Base-by-base conservation (phyloP, 352 stramenopile genomes). In the Globisporangium camurandrum region DNA sequence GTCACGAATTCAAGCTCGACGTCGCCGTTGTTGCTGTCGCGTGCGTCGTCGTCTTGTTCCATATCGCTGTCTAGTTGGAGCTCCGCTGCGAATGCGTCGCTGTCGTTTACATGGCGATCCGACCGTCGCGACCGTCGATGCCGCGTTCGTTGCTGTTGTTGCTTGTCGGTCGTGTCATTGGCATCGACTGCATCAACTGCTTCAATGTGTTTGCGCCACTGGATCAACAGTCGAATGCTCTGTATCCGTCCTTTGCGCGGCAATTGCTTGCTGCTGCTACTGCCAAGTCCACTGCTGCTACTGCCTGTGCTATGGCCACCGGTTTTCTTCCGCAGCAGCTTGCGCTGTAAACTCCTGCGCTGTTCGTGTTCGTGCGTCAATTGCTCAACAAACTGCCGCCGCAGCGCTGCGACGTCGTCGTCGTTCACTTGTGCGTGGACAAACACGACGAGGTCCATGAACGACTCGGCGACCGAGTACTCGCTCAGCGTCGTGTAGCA, bases 361-460 rank as follows among this genome's bases (percentile, higher is more conserved):
- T 85, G 62, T 47, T 78, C 64, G 42, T 83, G 65, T 40, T 87
- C 74, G 12, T 75, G 54, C 36, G 77, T 71, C 19, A 90, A 54
- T 41, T 90, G 76, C 9, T 69, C 49, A 52, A 69, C 66, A 48
- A 81, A 86, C 43, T 84, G 83, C 16, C 62, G 44, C 9, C 74
- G 59, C 27, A 87, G 49, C n/a, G 57, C 54, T 3, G 48, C 50
- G n/a, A 90, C 46, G 14, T 88, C 62, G 14, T 79, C 61, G 31
- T 88, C 79, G 3, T 77, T 57, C 45, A 90, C 56, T 19, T 72
- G 66, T 20, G 81, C 67, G 56, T 90, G 75, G 43, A 90, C 51
- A 43, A 88, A 90, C 19, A 87, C 42, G 9, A 86, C 69, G 14
- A 90, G 64, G 58, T 90, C 79, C 26, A 86, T 37, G 51, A 90